A percentile compares a stretch with the other conserved stretches of the same genome.
Evolutionary conservation across 1,139 yeast species (phyloP).

Genomic region (Magnusiomyces ingens): DNA sequence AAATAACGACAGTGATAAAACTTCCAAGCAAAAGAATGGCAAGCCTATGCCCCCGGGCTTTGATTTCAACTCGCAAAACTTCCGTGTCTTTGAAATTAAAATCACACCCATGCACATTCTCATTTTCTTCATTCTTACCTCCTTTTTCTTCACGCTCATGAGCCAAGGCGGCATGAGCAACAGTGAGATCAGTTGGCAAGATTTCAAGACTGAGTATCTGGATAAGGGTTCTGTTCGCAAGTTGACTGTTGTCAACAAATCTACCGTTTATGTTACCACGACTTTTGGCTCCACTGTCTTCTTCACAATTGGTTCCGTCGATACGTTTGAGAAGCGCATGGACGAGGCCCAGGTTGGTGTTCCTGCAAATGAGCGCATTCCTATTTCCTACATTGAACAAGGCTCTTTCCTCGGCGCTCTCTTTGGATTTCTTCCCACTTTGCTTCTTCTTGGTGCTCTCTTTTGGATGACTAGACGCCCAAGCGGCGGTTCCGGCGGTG

Average conservation of each 20-base stretch:
- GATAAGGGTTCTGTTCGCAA: constrained; percentile 78
- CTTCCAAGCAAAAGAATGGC: constrained; percentile 7
- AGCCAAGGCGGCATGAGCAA: constrained; percentile 31
- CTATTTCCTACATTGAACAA: constrained; percentile 71
- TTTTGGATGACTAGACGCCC: constrained; percentile 45
- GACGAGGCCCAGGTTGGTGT: constrained; percentile 67
- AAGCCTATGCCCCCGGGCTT: constrained; percentile 20
- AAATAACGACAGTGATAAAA: constrained; percentile 1
- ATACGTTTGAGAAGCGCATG: constrained; percentile 79
- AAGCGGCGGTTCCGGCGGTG: constrained; percentile 49
- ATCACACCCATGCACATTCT: constrained; percentile 28
- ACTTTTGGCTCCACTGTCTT: constrained; percentile 33
- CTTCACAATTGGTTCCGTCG: constrained; percentile 88
- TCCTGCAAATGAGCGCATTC: constrained; percentile 61
- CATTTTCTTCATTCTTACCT: constrained; percentile 26
- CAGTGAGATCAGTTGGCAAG: constrained; percentile 71
- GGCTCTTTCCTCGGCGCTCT: constrained; percentile 58
- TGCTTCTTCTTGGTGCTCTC: constrained; percentile 75
- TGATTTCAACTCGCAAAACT: constrained; percentile 20
- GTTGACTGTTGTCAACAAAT: constrained; percentile 60
- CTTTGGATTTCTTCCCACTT: constrained; percentile 76
- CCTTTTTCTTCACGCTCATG: constrained; percentile 24
- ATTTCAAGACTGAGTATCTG: constrained; percentile 73
- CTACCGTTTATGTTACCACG: constrained; percentile 14
- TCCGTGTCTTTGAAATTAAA: constrained; percentile 19